Evolutionary conservation across 768 basidiomycete species (phyloP).

Genomic region (Dacryopinax spathularia): DNA sequence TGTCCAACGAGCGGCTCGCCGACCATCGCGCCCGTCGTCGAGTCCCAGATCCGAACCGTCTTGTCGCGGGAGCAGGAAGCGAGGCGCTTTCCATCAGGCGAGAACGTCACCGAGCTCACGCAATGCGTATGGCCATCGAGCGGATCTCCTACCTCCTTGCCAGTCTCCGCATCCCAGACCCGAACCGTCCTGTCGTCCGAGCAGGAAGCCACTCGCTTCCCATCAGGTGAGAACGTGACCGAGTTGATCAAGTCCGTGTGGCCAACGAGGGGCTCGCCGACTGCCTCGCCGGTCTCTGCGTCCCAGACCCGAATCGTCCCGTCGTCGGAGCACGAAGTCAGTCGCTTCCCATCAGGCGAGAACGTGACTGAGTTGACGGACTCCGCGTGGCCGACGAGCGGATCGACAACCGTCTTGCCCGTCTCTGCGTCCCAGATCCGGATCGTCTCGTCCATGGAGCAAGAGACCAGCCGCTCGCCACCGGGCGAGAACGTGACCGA

Average conservation of each 20-base stretch:
- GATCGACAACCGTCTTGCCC: not conserved
- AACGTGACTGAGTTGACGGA: constrained; percentile 4
- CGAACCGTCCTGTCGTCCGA: constrained; percentile 7
- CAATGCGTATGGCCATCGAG: not conserved
- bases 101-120: constrained; percentile 6
- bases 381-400: constrained; percentile 1
- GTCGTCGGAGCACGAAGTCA: constrained; percentile 21
- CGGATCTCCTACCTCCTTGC: not conserved
- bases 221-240: constrained; percentile 10
- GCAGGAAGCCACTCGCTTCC: constrained; percentile 2
- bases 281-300: not conserved
- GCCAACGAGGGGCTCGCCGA: not conserved
- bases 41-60: constrained; percentile 2
- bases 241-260: not conserved
- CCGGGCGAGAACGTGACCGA: constrained; percentile 32
- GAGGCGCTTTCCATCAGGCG: constrained; percentile 7
- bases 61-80: constrained; percentile 6
- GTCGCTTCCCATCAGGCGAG: constrained; percentile 18
- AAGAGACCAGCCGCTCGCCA: constrained; percentile 30
- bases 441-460: constrained; percentile 32
- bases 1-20: constrained; percentile 3
- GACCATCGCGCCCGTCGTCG: not conserved
- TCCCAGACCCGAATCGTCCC: constrained; percentile 6
- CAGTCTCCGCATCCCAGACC: constrained; percentile 9
- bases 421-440: constrained; percentile 30